A percentile compares a stretch with the other conserved stretches of the same genome.
Evolutionary conservation across 495 filamentous ascomycete species (phyloP).

Genomic region (Trichoderma parareesei): DNA sequence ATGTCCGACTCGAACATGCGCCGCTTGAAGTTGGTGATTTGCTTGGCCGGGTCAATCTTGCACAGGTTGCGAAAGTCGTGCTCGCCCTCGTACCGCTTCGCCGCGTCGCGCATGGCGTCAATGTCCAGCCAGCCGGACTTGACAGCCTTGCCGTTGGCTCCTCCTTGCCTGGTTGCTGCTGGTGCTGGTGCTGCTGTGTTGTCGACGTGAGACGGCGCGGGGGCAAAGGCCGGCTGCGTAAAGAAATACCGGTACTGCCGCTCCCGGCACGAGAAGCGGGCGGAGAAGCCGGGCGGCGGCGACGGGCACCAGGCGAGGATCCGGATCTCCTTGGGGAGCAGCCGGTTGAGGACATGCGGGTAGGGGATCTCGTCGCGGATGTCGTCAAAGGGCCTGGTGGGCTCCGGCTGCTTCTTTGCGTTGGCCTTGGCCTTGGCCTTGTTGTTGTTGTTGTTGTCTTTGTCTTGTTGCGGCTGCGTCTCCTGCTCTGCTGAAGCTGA

Average conservation of each 20-base stretch:
- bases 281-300: conserved; percentile 71
- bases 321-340: conserved; percentile 83
- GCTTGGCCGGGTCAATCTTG: conserved; percentile 79
- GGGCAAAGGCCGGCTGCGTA: conserved; percentile 79
- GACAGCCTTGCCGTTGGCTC: neutral
- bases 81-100: conserved; percentile 65
- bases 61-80: conserved; percentile 98
- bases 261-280: conserved; percentile 87
- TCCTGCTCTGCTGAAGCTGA: too few species aligned
- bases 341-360: conserved; percentile 66
- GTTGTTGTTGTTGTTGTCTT: too few species aligned
- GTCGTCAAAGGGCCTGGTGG: conserved; percentile 50
- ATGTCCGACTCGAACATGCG: conserved; percentile 70
- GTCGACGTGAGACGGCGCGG: conserved; percentile 34
- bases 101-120: conserved; percentile 73
- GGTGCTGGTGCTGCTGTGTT: conserved; percentile 16
- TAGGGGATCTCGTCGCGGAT: conserved; percentile 79
- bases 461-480: too few species aligned
- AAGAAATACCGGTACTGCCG: conserved; percentile 94
- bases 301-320: conserved; percentile 88
- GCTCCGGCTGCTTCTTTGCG: conserved; percentile 15
- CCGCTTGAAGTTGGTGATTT: conserved; percentile 72
- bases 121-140: conserved; percentile 61
- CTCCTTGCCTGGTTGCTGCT: neutral
- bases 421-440: conserved; percentile 17